Base-by-base conservation (phyloP, 345 rosid genomes). In the Trapa bicornis region DNA sequence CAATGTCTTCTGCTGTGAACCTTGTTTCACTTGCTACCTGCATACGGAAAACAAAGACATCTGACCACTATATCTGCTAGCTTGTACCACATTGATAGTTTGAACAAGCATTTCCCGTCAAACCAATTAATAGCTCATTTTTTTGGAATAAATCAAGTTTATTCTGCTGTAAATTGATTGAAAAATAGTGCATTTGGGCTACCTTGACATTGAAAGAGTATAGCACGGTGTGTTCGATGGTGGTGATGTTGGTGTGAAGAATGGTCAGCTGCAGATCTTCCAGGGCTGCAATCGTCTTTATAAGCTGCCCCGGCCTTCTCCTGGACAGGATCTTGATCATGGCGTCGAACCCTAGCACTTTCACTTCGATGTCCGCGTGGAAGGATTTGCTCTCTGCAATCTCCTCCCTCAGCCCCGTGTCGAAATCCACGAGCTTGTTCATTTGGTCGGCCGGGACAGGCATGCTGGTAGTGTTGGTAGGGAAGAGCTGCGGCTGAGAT, bases 171-270 rank as follows among this genome's bases (percentile, higher is more conserved):
- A 22, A 22, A 22, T 22, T 22, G 29, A 22, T 22, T 22, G 29
- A 22, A 22, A 22, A 22, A 22, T 22, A 22, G 29, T 22, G 29
- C 29, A 22, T 22, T 22, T 22, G 29, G 29, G 29, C 29, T 22
- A 87, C 99, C 96, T 91, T 94, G 80, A 87, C 97, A 60, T 86
- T 94, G 67, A 94, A 91, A 60, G 99, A 94, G 75, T 91, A 91
- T 17, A 94, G 89, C 57, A 94, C 97, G 13, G 96, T 94, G 77
- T 91, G 97, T 68, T 91, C 97, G 68, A 91, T 89, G 78, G 96
- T 91, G 65, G 99, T 91, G 72, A 94, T 94, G 75, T 89, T 94
- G 75, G 96, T 87, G 73, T 91, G 97, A 45, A 91, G 89, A 47
- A 94, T 85, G 52, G 75, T 91, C 71, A 94, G 89, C 78, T 87